These are phyloP conservation scores for Dryas alaskensis DNA, from an alignment of 306 rosid species.

Conservation along the genomic window DNA sequence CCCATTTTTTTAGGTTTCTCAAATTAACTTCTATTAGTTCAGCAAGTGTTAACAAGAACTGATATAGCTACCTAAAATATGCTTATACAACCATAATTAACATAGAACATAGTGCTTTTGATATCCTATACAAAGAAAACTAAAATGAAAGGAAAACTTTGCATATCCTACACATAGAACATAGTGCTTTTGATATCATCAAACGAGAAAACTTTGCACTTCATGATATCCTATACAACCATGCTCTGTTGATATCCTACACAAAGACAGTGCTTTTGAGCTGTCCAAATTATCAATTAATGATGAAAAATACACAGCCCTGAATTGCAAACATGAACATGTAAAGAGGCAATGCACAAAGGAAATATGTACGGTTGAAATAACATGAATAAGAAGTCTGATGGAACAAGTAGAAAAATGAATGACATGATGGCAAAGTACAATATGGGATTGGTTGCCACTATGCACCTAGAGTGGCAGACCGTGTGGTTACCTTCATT, in stretches of 20 bases:
- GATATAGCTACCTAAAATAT: background rate
- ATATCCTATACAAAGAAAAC: no score
- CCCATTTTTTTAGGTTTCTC: conserved; percentile 9
- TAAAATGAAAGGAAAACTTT: no score
- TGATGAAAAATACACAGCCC: background rate
- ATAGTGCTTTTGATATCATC: no score
- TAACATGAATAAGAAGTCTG: background rate
- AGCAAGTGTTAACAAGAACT: background rate
- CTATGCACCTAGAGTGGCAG: background rate
- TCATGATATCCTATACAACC: no score
- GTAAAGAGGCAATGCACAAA: background rate
- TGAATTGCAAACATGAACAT: background rate
- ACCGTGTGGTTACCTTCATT: background rate
- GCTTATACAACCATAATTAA: background rate
- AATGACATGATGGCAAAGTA: background rate
- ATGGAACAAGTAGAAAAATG: conserved; percentile 2
- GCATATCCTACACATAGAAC: no score
- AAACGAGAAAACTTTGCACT: no score
- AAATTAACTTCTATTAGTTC: background rate
- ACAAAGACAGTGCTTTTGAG: background rate
- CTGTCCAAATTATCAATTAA: background rate
- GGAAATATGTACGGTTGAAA: background rate
- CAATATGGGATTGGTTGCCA: background rate
- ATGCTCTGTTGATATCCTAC: background rate
- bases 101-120: background rate